phyloP scores from a whole-genome alignment of 2,329 filamentous ascomycete genomes.

The Basipetospora chlamydospora region DNA sequence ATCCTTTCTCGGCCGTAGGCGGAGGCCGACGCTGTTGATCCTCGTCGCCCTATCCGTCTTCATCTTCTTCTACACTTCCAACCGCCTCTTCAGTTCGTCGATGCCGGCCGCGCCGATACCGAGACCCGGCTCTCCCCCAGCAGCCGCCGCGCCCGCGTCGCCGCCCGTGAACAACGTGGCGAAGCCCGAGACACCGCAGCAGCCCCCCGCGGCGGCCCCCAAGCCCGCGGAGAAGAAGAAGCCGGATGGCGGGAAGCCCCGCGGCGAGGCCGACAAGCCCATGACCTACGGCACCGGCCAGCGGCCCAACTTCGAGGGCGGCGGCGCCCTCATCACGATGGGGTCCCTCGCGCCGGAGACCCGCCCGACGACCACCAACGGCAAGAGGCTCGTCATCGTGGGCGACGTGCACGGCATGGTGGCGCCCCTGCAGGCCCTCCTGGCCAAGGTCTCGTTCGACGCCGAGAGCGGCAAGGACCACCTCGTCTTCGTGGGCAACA shows the following conservation, averaged over 20 bases:
- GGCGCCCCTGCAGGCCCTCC: constrained; percentile 47
- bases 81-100: constrained; percentile 6
- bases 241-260: background rate
- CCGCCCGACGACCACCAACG: constrained; percentile 19
- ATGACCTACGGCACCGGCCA: constrained; percentile 26
- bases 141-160: too few species aligned
- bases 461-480: constrained; percentile 38
- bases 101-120: constrained; percentile 2
- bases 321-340: constrained; percentile 14
- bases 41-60: constrained; percentile 5
- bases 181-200: background rate
- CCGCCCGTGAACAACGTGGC: too few species aligned
- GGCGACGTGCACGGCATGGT: constrained; percentile 91
- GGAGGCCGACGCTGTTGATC: constrained; percentile 6
- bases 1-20: constrained; percentile 6
- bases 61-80: constrained; percentile 7
- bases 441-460: constrained; percentile 52
- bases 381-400: constrained; percentile 59
- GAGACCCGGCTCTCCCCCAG: too few species aligned
- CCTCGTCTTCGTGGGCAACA: constrained; percentile 61
- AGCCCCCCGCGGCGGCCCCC: background rate
- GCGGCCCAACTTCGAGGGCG: constrained; percentile 21
- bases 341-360: constrained; percentile 16
- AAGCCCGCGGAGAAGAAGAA: background rate
- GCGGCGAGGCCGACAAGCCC: constrained; percentile 15